phyloP scores from a whole-genome alignment of 345 rosid genomes.

The Geranium brycei region DNA sequence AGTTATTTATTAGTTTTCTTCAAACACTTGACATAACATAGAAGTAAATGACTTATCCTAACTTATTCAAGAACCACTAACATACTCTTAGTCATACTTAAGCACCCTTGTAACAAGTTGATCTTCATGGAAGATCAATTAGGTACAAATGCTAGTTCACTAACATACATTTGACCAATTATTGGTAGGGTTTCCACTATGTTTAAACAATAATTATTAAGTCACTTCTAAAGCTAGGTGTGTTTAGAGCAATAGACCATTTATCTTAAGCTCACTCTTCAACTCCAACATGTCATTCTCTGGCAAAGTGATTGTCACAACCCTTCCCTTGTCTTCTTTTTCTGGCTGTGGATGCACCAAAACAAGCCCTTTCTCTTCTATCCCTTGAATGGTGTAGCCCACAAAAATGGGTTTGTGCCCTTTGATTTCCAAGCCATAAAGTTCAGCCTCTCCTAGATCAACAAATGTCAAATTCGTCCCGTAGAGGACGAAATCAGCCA shows the following conservation, averaged over 20 bases:
- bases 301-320: slow-evolving; percentile 33
- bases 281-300: slow-evolving; percentile 27
- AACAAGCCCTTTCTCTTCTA: slow-evolving; percentile 53
- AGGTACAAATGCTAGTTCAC: too few species aligned
- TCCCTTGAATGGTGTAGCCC: slow-evolving; percentile 31
- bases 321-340: slow-evolving; percentile 13
- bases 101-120: too few species aligned
- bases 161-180: too few species aligned
- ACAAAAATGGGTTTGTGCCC: slow-evolving; percentile 30
- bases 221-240: too few species aligned
- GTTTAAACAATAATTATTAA: too few species aligned
- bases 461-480: slow-evolving; percentile 56
- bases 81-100: too few species aligned
- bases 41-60: too few species aligned
- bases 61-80: too few species aligned
- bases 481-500: slow-evolving; percentile 37
- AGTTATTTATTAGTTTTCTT: too few species aligned
- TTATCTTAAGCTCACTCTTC: slow-evolving; percentile 27
- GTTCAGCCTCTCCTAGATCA: slow-evolving; percentile 29
- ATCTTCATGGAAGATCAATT: too few species aligned
- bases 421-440: slow-evolving; percentile 32
- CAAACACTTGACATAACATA: too few species aligned
- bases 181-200: too few species aligned
- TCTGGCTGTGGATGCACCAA: slow-evolving; percentile 23
- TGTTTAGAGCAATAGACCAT: slow-evolving; percentile 13